Percentiles rank a stretch among this genome's conserved stretches.
phyloP scores from a whole-genome alignment of 2,329 filamentous ascomycete genomes.

The Penicillium nordicum region DNA sequence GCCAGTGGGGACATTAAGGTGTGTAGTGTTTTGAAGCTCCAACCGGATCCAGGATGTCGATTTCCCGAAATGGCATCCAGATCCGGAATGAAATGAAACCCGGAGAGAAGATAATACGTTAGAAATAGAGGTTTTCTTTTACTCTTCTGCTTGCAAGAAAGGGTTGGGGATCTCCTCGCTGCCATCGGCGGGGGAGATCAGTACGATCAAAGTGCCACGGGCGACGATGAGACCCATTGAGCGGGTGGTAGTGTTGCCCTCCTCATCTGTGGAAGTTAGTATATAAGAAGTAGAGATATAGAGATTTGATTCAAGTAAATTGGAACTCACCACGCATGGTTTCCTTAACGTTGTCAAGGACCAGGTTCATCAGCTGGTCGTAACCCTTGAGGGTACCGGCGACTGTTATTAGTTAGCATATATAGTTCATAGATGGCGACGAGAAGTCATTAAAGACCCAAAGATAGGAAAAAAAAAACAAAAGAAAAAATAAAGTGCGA shows the following conservation, averaged over 20 bases:
- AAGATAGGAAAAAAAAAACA: not conserved
- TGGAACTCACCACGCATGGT: conserved; percentile 70
- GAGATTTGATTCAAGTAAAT: not conserved
- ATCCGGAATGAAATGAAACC: not conserved
- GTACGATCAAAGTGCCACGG: conserved; percentile 84
- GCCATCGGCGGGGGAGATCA: conserved; percentile 88
- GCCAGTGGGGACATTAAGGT: conserved; percentile 4
- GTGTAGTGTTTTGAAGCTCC: not conserved
- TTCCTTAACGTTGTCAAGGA: conserved; percentile 91
- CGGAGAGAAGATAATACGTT: not conserved
- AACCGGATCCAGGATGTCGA: not conserved
- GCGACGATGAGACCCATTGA: conserved; percentile 84
- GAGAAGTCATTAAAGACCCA: not conserved
- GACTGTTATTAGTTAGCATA: conserved; percentile 52
- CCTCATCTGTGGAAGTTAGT: conserved; percentile 64
- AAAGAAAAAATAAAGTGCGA: not conserved
- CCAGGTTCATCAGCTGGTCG: conserved; percentile 96
- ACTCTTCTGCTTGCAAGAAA: conserved; percentile 73
- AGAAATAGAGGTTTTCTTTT: conserved; percentile 14
- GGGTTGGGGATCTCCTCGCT: conserved; percentile 96
- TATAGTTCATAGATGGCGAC: conserved; percentile 1
- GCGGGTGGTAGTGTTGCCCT: conserved; percentile 80
- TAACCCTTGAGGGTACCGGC: conserved; percentile 89
- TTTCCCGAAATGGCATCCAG: not conserved
- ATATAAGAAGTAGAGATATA: conserved; percentile 2